Conservation (phyloP, 208 protist species). For the Zelonia costaricensis region DNA sequence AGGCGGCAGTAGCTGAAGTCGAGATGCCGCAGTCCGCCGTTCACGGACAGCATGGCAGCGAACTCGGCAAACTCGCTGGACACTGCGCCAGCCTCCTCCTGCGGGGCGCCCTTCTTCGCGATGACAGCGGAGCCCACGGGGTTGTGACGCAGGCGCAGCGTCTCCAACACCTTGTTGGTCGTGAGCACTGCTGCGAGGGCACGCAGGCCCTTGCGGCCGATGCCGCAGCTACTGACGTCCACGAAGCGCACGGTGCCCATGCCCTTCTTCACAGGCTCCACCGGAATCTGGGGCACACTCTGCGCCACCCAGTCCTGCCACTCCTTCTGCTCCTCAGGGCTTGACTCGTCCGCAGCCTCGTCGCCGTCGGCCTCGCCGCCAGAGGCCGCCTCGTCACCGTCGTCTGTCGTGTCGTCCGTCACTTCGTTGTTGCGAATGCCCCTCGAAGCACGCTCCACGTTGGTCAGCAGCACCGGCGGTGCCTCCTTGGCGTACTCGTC, state of each 20-base stretch:
- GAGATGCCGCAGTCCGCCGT: constrained; percentile 51
- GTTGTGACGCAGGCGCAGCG: constrained; percentile 75
- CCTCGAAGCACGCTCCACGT: constrained; percentile 20
- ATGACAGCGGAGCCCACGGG: constrained; percentile 39
- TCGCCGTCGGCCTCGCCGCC: constrained; percentile 14
- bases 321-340: constrained; percentile 24
- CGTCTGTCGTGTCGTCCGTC: neutral
- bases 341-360: constrained; percentile 11
- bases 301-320: constrained; percentile 20
- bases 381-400: constrained; percentile 3
- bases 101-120: constrained; percentile 3
- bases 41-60: constrained; percentile 38
- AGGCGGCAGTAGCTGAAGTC: constrained; percentile 77
- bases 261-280: constrained; percentile 46
- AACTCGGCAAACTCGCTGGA: constrained; percentile 55
- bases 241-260: constrained; percentile 58
- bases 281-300: constrained; percentile 13
- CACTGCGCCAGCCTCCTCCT: constrained; percentile 22
- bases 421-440: constrained; percentile 9
- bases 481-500: constrained; percentile 41
- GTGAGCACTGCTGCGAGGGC: constrained; percentile 47
- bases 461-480: constrained; percentile 32
- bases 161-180: constrained; percentile 56
- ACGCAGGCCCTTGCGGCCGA: constrained; percentile 54
- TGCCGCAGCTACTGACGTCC: constrained; percentile 72